A percentile compares a stretch with the other conserved stretches of the same genome.
phyloP scores from a whole-genome alignment of 179 eudicot genomes.

The Spergularia azorica region DNA sequence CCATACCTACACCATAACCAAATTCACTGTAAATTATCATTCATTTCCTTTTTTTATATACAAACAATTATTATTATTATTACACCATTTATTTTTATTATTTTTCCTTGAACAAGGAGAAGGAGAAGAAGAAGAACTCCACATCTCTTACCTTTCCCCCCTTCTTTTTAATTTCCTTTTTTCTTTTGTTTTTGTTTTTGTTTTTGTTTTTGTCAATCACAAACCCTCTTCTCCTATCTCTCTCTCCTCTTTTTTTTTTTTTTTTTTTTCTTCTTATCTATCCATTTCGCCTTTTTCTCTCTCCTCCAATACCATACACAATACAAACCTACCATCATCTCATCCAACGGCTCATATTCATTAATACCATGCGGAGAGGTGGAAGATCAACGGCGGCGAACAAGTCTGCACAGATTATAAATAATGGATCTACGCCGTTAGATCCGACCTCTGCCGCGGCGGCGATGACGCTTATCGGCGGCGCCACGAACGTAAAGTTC shows the following conservation, averaged over 20 bases:
- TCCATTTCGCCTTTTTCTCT: constrained; percentile 18
- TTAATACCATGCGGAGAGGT: constrained; percentile 39
- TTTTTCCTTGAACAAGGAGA: too few relatives aligned
- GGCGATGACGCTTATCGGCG: neutral
- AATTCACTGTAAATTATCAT: neutral
- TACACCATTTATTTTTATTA: neutral
- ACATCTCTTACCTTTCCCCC: neutral
- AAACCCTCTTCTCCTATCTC: too few relatives aligned
- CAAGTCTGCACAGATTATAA: neutral
- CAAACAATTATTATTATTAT: too few relatives aligned
- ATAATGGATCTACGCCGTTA: constrained; percentile 42
- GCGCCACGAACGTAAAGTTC: constrained; percentile 28
- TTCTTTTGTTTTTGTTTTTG: too few relatives aligned
- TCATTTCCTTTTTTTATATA: neutral
- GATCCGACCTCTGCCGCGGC: neutral
- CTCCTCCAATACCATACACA: neutral
- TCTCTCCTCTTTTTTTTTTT: too few relatives aligned
- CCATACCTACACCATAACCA: neutral
- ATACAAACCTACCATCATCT: neutral
- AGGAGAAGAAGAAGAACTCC: neutral
- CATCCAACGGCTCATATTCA: neutral
- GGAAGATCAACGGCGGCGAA: constrained; percentile 42
- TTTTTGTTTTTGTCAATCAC: too few relatives aligned
- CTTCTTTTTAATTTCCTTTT: too few relatives aligned
- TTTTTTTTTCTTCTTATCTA: neutral